Conservation (phyloP, 75 land plant species). For the Selaginella tamariscina region DNA sequence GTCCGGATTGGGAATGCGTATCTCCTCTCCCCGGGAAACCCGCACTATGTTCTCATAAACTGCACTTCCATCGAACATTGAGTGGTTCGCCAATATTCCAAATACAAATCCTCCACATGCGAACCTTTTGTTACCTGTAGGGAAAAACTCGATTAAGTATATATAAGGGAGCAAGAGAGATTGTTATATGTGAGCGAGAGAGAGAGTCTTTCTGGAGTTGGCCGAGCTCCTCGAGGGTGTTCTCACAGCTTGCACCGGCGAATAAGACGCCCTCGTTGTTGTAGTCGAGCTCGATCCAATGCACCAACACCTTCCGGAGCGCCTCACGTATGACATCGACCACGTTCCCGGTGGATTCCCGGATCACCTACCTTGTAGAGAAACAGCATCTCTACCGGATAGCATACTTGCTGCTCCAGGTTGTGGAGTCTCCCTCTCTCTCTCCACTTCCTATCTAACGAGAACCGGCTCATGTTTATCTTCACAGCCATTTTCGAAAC, state of each 20-base stretch:
- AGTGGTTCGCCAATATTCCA: background rate
- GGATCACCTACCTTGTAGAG: background rate
- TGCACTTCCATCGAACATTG: background rate
- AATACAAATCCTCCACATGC: constrained; percentile 2
- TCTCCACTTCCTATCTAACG: too few species aligned
- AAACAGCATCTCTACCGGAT: background rate
- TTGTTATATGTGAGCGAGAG: background rate
- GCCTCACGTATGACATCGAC: background rate
- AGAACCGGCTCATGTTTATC: too few species aligned
- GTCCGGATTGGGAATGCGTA: background rate
- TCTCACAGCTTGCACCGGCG: background rate
- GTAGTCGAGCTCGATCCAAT: constrained; percentile 4
- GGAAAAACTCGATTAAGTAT: background rate
- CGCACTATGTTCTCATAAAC: background rate
- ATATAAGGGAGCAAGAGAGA: too few species aligned
- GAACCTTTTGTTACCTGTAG: background rate
- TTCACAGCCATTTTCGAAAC: too few species aligned
- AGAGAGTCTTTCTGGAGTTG: background rate
- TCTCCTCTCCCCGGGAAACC: background rate
- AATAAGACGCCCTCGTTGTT: background rate
- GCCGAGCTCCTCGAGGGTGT: background rate
- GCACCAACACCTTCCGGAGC: background rate
- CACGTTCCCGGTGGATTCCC: background rate
- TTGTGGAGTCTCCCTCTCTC: background rate
- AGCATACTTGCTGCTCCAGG: constrained; percentile 4